Conservation (phyloP, 2,329 filamentous ascomycete genomes). For the Sporothrix schenckii region DNA sequence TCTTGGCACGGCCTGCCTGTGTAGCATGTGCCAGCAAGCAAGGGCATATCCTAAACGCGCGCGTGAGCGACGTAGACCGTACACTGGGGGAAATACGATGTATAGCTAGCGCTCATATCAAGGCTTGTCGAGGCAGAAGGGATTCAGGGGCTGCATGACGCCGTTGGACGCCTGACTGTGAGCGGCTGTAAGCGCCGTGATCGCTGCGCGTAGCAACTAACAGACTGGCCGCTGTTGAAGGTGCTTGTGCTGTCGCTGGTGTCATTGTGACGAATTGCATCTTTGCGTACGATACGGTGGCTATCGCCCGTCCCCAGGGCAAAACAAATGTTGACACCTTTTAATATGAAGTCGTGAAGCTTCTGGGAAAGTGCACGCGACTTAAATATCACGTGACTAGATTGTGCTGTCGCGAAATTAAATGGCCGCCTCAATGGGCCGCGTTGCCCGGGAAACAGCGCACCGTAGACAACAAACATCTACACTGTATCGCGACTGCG, state of each 20-base stretch:
- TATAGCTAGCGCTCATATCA: neutral
- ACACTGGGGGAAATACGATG: too few species aligned
- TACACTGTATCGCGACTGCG: neutral
- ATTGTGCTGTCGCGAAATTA: neutral
- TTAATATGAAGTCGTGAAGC: neutral
- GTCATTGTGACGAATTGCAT: neutral
- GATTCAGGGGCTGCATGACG: neutral
- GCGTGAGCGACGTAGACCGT: too few species aligned
- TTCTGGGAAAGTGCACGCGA: neutral
- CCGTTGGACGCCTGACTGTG: neutral
- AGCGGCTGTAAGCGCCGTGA: neutral
- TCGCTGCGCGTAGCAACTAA: neutral
- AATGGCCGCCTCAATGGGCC: neutral
- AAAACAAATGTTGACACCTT: neutral
- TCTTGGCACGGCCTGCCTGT: neutral
- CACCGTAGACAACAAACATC: neutral
- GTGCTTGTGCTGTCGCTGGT: neutral
- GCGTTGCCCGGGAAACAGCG: neutral
- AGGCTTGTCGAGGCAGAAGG: neutral
- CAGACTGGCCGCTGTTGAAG: neutral
- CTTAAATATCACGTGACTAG: neutral
- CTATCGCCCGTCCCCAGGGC: too few species aligned
- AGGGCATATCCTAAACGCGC: neutral
- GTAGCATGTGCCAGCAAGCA: neutral
- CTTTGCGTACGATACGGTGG: neutral